Conservation (phyloP, 1,139 yeast genomes). For the Debaryomycetaceae sp. region DNA sequence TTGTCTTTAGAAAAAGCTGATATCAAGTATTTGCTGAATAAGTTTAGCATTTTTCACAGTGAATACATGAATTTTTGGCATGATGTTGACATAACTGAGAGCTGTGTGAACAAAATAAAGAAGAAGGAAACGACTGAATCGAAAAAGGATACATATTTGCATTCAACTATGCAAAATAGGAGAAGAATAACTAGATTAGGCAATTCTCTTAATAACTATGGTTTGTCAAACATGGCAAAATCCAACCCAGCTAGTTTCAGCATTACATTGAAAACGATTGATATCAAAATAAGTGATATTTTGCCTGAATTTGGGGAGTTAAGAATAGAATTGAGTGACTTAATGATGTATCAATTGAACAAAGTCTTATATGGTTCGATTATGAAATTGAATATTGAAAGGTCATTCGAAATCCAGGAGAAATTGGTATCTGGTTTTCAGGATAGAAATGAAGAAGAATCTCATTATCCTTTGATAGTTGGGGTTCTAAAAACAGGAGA, state of each 20-base stretch:
- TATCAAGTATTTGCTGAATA: neutral
- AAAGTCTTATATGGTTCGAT: conserved; percentile 32
- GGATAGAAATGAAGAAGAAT: conserved; percentile 11
- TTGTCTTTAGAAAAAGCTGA: neutral
- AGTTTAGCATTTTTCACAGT: neutral
- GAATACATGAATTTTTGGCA: neutral
- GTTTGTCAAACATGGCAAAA: conserved; percentile 7
- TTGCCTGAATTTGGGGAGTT: conserved; percentile 47
- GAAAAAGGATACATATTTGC: neutral
- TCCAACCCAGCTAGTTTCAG: conserved; percentile 18
- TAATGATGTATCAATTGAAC: conserved; percentile 29
- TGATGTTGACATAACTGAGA: neutral
- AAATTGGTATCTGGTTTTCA: conserved; percentile 27
- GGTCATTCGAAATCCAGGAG: conserved; percentile 21
- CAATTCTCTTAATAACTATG: conserved; percentile 7
- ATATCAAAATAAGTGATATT: conserved; percentile 24
- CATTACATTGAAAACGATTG: conserved; percentile 19
- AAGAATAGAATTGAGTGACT: conserved; percentile 17
- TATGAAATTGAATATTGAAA: conserved; percentile 14
- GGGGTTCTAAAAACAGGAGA: conserved; percentile 19
- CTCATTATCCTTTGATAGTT: conserved; percentile 20
- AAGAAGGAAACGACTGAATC: neutral
- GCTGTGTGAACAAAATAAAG: neutral
- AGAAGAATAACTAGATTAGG: conserved; percentile 17
- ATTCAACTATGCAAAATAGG: conserved; percentile 12